Evolutionary conservation across 495 filamentous ascomycete genomes (phyloP).

Genomic region (Schizothecium vesticola): DNA sequence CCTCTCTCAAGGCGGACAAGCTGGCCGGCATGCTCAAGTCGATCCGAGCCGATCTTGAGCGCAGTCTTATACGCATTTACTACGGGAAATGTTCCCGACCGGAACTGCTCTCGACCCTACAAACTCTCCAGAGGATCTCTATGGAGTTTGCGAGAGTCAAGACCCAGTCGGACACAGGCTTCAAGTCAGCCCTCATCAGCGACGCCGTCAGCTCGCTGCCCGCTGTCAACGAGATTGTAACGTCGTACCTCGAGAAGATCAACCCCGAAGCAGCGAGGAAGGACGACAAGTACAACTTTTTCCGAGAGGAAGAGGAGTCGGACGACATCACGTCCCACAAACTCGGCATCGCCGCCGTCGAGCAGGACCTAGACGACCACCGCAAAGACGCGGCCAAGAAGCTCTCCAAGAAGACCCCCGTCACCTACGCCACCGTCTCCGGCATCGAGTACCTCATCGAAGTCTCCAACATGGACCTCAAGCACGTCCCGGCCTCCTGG

Average conservation of each 20-base stretch:
- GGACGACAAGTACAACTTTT: slow-evolving; percentile 93
- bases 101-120: slow-evolving; percentile 78
- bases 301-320: slow-evolving; percentile 77
- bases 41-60: slow-evolving; percentile 79
- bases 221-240: slow-evolving; percentile 63
- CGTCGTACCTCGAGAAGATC: slow-evolving; percentile 74
- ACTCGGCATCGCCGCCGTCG: slow-evolving; percentile 83
- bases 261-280: slow-evolving; percentile 75
- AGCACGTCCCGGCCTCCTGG: slow-evolving; percentile 89
- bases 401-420: slow-evolving; percentile 59
- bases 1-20: slow-evolving; percentile 63
- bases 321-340: slow-evolving; percentile 83
- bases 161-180: slow-evolving; percentile 62
- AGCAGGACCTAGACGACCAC: slow-evolving; percentile 78
- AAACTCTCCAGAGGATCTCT: slow-evolving; percentile 76
- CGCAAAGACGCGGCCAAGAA: slow-evolving; percentile 63
- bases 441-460: slow-evolving; percentile 95
- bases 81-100: slow-evolving; percentile 92
- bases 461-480: slow-evolving; percentile 72
- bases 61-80: slow-evolving; percentile 89
- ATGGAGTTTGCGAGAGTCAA: slow-evolving; percentile 65
- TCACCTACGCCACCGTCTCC: slow-evolving; percentile 72
- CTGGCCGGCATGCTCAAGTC: slow-evolving; percentile 62
- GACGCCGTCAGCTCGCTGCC: slow-evolving; percentile 73
- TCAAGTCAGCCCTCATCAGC: slow-evolving; percentile 64